Conservation (phyloP, 768 basidiomycete genomes). For the Tylopilus rubrobrunneus region DNA sequence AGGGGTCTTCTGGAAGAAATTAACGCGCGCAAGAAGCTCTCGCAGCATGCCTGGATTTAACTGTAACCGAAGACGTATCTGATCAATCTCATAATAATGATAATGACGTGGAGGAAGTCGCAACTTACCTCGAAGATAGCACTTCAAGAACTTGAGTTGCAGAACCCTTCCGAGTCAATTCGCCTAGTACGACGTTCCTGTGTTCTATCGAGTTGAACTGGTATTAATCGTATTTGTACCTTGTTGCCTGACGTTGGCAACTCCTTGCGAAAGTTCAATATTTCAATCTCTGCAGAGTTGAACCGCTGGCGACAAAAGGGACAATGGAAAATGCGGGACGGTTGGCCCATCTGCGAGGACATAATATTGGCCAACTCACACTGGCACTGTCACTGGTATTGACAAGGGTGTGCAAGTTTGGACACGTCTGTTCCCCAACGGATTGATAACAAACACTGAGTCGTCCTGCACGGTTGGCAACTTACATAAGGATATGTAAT, state of each 20-base stretch:
- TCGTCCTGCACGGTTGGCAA: no score
- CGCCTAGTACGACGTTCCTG: neutral
- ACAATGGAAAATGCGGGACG: no score
- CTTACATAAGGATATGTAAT: no score
- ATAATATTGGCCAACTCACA: no score
- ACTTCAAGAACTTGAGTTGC: neutral
- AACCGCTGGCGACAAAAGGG: no score
- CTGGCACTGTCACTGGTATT: no score
- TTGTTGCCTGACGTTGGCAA: neutral
- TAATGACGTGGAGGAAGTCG: neutral
- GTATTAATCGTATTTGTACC: neutral
- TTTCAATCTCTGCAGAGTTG: no score
- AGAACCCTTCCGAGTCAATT: neutral
- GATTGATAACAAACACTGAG: no score
- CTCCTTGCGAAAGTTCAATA: no score
- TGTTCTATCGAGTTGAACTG: neutral
- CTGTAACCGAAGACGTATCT: neutral
- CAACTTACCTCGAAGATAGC: neutral
- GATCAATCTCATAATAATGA: neutral
- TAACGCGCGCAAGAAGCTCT: neutral
- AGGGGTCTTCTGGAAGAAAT: neutral
- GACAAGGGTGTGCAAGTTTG: no score
- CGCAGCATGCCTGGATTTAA: slow-evolving; percentile 3
- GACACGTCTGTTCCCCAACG: no score
- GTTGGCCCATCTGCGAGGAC: no score